Conservation (phyloP, 129 eudicot species). For the Daucus carota region DH1_v3.0 NC_030384.2:44498001-44498500, state of each 20-base stretch:
- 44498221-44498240: not conserved
- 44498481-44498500: conserved; percentile 75
- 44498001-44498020: not conserved
- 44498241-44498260: not conserved
- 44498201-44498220: not conserved
- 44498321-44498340: conserved; percentile 67
- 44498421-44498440: conserved; percentile 45
- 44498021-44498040: not conserved
- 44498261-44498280: not conserved
- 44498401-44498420: conserved; percentile 5
- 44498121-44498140: not conserved
- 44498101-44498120: not conserved
- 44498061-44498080: not conserved
- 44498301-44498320: conserved; percentile 39
- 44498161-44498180: not conserved
- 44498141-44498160: not conserved
- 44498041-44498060: not conserved
- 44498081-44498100: not conserved
- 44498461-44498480: conserved; percentile 88
- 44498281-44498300: conserved; percentile 34
- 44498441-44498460: conserved; percentile 77
- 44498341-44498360: not conserved
- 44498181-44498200: not conserved
- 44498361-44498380: not conserved
- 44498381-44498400: not conserved